phyloP scores from a whole-genome alignment of 257 asterid species.

The Penstemon newberryi region DNA sequence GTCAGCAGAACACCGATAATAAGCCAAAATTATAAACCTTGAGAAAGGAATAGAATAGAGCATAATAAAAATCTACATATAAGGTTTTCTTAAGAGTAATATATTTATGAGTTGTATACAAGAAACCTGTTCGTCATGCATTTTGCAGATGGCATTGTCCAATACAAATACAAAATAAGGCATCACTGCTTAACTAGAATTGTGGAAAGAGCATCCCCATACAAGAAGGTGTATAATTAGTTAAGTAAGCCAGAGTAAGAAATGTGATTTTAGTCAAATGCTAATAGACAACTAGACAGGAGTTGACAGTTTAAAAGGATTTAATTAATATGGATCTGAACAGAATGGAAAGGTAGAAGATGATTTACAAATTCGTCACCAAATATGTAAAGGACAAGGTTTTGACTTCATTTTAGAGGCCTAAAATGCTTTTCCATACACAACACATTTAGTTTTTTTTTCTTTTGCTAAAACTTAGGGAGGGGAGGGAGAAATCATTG shows the following conservation, averaged over 20 bases:
- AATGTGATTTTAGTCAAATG: neutral
- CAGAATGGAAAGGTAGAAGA: neutral
- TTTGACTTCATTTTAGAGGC: neutral
- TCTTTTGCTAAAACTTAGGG: no score
- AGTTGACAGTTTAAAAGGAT: neutral
- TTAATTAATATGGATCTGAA: neutral
- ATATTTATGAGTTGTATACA: neutral
- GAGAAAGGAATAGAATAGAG: neutral
- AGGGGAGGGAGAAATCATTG: neutral
- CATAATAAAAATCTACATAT: neutral
- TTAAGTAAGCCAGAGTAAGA: constrained; percentile 1
- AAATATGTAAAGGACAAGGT: neutral
- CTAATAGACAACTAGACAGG: neutral
- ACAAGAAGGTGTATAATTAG: neutral
- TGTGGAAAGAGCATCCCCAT: neutral
- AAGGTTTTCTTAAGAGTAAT: neutral
- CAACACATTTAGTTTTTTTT: neutral
- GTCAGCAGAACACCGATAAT: constrained; percentile 26
- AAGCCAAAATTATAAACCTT: constrained; percentile 17
- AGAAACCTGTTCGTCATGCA: neutral
- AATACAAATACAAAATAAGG: neutral
- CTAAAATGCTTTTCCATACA: neutral
- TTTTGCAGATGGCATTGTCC: neutral
- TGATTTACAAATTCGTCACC: neutral
- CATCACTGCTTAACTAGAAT: neutral